Evolutionary conservation across 257 asterid genomes (phyloP).

Genomic region (Sherardia arvensis): DNA sequence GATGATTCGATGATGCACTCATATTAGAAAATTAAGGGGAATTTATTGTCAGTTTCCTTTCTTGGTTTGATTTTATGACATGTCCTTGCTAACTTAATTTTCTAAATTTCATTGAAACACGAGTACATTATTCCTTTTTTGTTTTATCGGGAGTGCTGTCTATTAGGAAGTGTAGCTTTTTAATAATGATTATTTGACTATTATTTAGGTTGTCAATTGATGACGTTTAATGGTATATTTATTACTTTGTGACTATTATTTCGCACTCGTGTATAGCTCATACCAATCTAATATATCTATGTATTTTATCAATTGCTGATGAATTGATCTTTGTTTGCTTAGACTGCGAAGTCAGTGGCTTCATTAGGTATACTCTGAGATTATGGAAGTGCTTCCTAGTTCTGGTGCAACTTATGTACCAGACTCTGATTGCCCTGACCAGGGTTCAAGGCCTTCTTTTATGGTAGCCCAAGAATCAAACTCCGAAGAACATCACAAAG

Average conservation of each 20-base stretch:
- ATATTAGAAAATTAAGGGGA: not conserved
- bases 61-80: not conserved
- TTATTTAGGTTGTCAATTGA: no score
- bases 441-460: slow-evolving; percentile 35
- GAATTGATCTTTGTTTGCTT: not conserved
- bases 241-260: not conserved
- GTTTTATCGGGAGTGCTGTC: not conserved
- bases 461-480: slow-evolving; percentile 41
- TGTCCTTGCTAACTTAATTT: not conserved
- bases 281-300: not conserved
- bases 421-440: slow-evolving; percentile 51
- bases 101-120: not conserved
- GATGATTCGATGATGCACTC: not conserved
- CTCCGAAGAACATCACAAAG: slow-evolving; percentile 32
- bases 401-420: slow-evolving; percentile 35
- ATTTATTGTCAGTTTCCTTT: not conserved
- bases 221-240: slow-evolving; percentile 6
- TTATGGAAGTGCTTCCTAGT: slow-evolving; percentile 69
- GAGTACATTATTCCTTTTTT: not conserved
- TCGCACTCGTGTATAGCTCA: not conserved
- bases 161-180: not conserved
- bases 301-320: slow-evolving; percentile 11
- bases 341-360: slow-evolving; percentile 12
- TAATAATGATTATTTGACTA: no score
- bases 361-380: slow-evolving; percentile 21